phyloP scores from a whole-genome alignment of 2,329 filamentous ascomycete species.

The Gyromitra esculenta region DNA sequence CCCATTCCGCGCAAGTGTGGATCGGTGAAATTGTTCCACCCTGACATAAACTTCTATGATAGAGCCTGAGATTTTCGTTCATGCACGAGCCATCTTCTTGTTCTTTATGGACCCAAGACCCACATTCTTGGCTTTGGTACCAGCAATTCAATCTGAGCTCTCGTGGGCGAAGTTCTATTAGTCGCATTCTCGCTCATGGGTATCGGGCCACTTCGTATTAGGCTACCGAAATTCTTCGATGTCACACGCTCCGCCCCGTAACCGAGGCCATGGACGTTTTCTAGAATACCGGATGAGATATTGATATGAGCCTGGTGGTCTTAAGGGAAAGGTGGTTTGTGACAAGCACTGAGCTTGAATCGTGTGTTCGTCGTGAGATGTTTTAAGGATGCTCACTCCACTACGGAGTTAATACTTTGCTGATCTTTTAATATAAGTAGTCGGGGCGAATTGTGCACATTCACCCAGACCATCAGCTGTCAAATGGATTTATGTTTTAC shows the following conservation, averaged over 20 bases:
- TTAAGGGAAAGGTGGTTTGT: conserved; percentile 15
- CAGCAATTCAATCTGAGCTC: conserved; percentile 10
- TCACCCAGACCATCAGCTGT: conserved; percentile 12
- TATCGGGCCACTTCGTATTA: not conserved
- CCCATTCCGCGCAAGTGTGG: not conserved
- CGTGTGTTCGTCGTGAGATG: conserved; percentile 3
- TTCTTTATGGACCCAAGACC: not conserved
- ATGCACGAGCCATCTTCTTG: conserved; percentile 30
- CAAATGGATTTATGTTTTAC: not conserved
- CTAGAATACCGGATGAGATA: conserved; percentile 15
- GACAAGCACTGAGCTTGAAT: not conserved
- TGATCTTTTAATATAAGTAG: conserved; percentile 4
- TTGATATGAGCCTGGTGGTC: conserved; percentile 17
- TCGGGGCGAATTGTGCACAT: not conserved
- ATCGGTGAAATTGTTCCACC: conserved; percentile 10
- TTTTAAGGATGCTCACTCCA: not conserved
- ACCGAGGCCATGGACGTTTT: conserved; percentile 26
- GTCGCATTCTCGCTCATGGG: not conserved
- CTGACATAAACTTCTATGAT: conserved; percentile 16
- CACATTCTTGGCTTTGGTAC: conserved; percentile 3
- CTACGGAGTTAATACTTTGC: not conserved
- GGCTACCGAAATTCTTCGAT: conserved; percentile 35
- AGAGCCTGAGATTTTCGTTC: conserved; percentile 12
- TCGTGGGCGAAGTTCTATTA: conserved; percentile 8
- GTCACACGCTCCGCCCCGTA: conserved; percentile 19